Percentiles rank a stretch among this genome's conserved stretches.
phyloP scores from a whole-genome alignment of 805 yeast species.

The Metschnikowia henanensis region DNA sequence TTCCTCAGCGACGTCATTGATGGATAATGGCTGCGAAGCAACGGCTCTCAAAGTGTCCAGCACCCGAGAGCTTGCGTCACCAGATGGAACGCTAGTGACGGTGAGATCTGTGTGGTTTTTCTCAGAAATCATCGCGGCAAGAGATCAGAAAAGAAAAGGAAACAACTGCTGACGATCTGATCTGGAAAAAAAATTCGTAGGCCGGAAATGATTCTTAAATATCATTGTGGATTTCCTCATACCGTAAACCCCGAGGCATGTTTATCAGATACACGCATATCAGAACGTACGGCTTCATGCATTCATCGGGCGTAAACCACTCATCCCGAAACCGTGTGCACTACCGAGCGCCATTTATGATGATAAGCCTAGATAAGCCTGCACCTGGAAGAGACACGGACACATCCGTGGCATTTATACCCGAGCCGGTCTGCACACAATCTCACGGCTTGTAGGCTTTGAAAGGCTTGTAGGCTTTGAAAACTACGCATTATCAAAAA shows the following conservation, averaged over 20 bases:
- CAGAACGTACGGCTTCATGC: background rate
- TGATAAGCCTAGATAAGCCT: background rate
- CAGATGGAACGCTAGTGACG: constrained; percentile 1
- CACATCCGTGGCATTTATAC: constrained; percentile 77
- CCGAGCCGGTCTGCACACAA: too few species aligned
- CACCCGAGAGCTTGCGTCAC: constrained; percentile 7
- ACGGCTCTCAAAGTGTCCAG: constrained; percentile 20
- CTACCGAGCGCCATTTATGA: background rate
- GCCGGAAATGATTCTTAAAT: background rate
- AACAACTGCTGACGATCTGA: too few species aligned
- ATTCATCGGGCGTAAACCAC: background rate
- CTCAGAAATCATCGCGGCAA: background rate
- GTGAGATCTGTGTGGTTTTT: constrained; percentile 3
- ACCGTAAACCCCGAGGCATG: background rate
- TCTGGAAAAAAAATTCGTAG: background rate
- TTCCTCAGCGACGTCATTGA: constrained; percentile 26
- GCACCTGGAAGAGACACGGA: background rate
- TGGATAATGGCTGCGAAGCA: constrained; percentile 23
- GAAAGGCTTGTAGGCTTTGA: too few species aligned
- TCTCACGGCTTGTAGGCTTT: too few species aligned
- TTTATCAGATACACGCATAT: too few species aligned
- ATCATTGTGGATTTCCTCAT: background rate
- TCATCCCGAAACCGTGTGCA: background rate
- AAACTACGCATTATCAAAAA: too few species aligned
- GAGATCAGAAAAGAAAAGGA: background rate